Conservation (phyloP, 495 filamentous ascomycete genomes). For the Durotheca rogersii region DNA sequence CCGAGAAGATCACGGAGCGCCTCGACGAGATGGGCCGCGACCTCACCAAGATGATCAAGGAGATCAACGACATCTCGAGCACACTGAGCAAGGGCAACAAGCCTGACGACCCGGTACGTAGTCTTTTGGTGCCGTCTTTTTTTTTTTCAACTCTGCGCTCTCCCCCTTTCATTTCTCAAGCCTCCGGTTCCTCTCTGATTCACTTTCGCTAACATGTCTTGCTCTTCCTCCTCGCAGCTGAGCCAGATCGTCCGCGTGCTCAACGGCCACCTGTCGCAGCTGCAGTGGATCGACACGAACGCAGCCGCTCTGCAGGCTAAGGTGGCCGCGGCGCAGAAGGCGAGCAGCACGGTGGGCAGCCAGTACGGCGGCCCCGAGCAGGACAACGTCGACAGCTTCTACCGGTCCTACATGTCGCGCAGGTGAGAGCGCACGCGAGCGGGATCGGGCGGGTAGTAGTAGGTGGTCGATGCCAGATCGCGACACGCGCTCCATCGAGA, state of each 20-base stretch:
- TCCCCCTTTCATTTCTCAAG: too few relatives aligned
- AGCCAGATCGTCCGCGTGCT: constrained; percentile 91
- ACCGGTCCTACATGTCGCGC: constrained; percentile 71
- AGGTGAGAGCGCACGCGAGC: constrained; percentile 40
- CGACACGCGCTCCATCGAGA: too few relatives aligned
- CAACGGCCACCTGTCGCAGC: constrained; percentile 82
- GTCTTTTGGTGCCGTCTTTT: too few relatives aligned
- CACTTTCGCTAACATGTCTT: constrained; percentile 21
- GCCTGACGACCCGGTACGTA: constrained; percentile 84
- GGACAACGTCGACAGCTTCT: constrained; percentile 78
- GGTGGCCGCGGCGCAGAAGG: constrained; percentile 75
- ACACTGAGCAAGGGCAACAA: constrained; percentile 84
- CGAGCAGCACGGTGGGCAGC: constrained; percentile 64
- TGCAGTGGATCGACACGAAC: constrained; percentile 88
- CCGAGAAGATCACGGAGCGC: constrained; percentile 83
- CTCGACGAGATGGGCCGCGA: constrained; percentile 91
- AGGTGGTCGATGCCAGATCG: too few relatives aligned
- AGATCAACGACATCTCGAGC: constrained; percentile 85
- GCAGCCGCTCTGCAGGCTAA: constrained; percentile 76
- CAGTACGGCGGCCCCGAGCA: constrained; percentile 57
- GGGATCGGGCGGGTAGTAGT: too few relatives aligned
- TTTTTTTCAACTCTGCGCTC: too few relatives aligned
- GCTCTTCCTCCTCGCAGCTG: constrained; percentile 56
- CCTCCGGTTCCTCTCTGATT: not conserved
- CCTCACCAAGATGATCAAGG: constrained; percentile 91